Evolutionary conservation across 495 filamentous ascomycete species (phyloP), one percentile per base, ranked within the genome.

Genomic region (Aspergillus biplanus): DNA sequence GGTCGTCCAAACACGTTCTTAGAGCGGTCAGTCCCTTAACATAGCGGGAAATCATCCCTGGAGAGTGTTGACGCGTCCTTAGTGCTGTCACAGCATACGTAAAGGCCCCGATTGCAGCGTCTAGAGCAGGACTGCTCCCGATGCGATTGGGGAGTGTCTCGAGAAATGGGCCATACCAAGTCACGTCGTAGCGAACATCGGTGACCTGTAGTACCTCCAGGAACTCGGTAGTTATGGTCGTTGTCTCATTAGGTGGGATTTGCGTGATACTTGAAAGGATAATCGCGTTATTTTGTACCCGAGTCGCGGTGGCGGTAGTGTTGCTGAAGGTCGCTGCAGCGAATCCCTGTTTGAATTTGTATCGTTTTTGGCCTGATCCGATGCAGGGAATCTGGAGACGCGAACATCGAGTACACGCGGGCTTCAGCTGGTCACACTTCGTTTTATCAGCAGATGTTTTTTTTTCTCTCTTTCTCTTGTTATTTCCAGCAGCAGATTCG

Each of bases 401-500:
- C 6, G 62, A 34, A 63, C 80, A 83, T 61, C 79, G 64, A 6
- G 76, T 70, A 57, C 80, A 83, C 18, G 65, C 39, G 6, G 74
- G 75, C 52, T 66, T 70, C 6, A 64, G 55, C 61, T 68, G 72
- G 61, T 79, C 77, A 57, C 77, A 79, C 77, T 79, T 56, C 13
- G 52, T 12, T 7, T 9, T 12, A 9, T 52, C 42, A 52, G 58
- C 34, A 44, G 18, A 16, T 39, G 13, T 27, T 52, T 16, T 52
- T 31, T 7, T 59, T 8, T 42, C 79, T 79, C 73, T 81, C 81
- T 65, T 83, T 82, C 65, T 80, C 82, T 58, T 27, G 21, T 27
- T n/a, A n/a, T n/a, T 27, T 27, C 21, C 21, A 27, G 21, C 2
- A 39, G 37, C 3, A 3, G 13, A 7, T 39, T 39, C 4, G 7